phyloP scores from a whole-genome alignment of 2,329 filamentous ascomycete species.

The Neoarthrinium moseri region DNA sequence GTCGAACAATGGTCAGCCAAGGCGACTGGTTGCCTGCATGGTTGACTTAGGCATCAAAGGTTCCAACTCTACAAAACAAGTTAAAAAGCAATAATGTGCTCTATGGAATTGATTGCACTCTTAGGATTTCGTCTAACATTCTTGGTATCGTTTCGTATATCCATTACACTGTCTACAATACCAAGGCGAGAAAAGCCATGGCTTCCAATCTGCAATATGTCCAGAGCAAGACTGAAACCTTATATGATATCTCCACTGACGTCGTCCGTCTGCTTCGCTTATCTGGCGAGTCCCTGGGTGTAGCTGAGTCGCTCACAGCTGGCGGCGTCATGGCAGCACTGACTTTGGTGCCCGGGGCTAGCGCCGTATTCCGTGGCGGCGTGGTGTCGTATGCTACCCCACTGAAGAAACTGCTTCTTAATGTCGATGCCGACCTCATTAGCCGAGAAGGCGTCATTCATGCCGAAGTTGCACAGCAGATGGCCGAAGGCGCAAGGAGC shows the following conservation, averaged over 20 bases:
- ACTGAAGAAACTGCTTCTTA: conserved; percentile 27
- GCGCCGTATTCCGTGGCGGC: conserved; percentile 30
- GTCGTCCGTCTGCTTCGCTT: conserved; percentile 10
- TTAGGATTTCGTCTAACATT: too few relatives aligned
- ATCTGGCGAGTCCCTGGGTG: conserved; percentile 10
- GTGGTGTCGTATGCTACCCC: conserved; percentile 30
- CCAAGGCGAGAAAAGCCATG: neutral
- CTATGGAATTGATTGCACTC: too few relatives aligned
- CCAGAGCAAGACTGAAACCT: conserved; percentile 6
- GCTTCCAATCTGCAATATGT: conserved; percentile 5
- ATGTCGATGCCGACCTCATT: conserved; percentile 20
- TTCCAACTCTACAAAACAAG: too few relatives aligned
- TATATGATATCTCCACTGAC: conserved; percentile 11
- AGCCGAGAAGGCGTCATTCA: conserved; percentile 22
- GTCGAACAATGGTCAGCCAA: too few relatives aligned
- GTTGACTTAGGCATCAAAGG: too few relatives aligned
- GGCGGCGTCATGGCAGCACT: conserved; percentile 29
- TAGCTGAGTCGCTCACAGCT: conserved; percentile 31
- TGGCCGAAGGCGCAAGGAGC: conserved; percentile 16
- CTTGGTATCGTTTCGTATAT: too few relatives aligned
- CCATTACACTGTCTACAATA: too few relatives aligned
- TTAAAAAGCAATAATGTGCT: too few relatives aligned
- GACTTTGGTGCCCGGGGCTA: conserved; percentile 27
- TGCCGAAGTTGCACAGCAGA: conserved; percentile 21
- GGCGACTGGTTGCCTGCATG: too few relatives aligned